phyloP scores from a whole-genome alignment of 176 grass and related monocot genomes.

The Tuctoria greenei region DNA sequence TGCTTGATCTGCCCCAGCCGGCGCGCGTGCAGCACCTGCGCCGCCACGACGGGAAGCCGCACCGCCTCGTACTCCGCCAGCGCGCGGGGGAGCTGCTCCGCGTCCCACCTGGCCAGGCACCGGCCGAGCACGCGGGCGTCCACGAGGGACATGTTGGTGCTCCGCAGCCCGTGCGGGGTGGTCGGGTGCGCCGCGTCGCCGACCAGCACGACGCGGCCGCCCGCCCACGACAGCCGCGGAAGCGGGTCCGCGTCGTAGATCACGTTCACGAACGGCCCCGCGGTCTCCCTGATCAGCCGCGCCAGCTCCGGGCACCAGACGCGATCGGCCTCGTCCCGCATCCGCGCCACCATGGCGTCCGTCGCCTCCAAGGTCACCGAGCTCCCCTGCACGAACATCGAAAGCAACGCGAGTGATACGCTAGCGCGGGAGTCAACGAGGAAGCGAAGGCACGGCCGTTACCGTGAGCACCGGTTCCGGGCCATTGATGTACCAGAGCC shows the following conservation, averaged over 20 bases:
- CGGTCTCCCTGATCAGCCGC: constrained; percentile 56
- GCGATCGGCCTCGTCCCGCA: constrained; percentile 61
- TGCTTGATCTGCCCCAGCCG: constrained; percentile 80
- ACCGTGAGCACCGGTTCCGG: constrained; percentile 69
- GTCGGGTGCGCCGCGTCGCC: constrained; percentile 93
- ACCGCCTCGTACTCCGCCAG: constrained; percentile 56
- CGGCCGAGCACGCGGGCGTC: constrained; percentile 61
- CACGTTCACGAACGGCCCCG: constrained; percentile 73
- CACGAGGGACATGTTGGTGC: constrained; percentile 89
- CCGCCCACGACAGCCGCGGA: constrained; percentile 50
- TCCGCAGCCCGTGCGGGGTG: constrained; percentile 81
- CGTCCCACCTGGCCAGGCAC: constrained; percentile 49
- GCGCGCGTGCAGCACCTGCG: constrained; percentile 48
- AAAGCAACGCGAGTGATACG: neutral
- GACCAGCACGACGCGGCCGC: constrained; percentile 48
- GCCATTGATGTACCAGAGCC: constrained; percentile 88
- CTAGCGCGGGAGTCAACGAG: neutral
- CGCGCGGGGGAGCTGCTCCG: constrained; percentile 13
- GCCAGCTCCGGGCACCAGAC: constrained; percentile 70
- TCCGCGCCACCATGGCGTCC: constrained; percentile 41
- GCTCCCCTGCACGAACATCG: constrained; percentile 38
- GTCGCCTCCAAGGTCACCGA: constrained; percentile 75
- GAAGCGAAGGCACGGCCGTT: neutral
- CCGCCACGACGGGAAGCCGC: constrained; percentile 52
- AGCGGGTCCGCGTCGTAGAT: constrained; percentile 74